Conservation (phyloP, 179 eudicot species). For the Spinacia oleracea region DNA sequence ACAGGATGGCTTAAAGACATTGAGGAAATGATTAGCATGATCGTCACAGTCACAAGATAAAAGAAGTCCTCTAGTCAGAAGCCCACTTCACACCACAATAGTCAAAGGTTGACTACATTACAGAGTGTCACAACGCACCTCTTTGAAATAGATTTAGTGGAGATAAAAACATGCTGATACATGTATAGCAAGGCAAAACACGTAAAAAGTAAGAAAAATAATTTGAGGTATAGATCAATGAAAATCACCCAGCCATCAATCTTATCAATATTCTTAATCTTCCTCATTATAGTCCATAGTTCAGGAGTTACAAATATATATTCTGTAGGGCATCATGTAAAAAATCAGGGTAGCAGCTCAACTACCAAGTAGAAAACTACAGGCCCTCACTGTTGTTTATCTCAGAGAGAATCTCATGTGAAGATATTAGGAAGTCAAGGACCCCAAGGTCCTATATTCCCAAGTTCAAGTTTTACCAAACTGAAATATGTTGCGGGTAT, state of each 20-base stretch:
- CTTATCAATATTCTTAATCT: background rate
- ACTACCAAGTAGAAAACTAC: background rate
- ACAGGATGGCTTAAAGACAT: background rate
- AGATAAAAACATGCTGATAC: slow-evolving; percentile 4
- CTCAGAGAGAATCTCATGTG: background rate
- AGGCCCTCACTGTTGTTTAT: background rate
- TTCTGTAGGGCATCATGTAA: background rate
- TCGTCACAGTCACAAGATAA: slow-evolving; percentile 10
- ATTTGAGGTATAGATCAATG: background rate
- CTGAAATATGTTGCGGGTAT: background rate
- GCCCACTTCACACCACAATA: background rate
- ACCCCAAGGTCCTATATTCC: background rate
- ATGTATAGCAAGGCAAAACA: background rate
- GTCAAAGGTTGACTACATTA: background rate
- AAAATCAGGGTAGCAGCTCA: background rate
- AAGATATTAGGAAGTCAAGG: slow-evolving; percentile 4
- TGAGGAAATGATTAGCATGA: background rate
- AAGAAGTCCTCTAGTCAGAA: background rate
- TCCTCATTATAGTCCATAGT: background rate
- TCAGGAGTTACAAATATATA: background rate
- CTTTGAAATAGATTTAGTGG: background rate
- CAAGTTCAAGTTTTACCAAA: background rate
- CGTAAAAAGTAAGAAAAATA: background rate
- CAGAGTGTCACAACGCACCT: background rate
- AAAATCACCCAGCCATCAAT: background rate